Conservation (phyloP, 768 basidiomycete species). For the Leccinum truebloodii region DNA sequence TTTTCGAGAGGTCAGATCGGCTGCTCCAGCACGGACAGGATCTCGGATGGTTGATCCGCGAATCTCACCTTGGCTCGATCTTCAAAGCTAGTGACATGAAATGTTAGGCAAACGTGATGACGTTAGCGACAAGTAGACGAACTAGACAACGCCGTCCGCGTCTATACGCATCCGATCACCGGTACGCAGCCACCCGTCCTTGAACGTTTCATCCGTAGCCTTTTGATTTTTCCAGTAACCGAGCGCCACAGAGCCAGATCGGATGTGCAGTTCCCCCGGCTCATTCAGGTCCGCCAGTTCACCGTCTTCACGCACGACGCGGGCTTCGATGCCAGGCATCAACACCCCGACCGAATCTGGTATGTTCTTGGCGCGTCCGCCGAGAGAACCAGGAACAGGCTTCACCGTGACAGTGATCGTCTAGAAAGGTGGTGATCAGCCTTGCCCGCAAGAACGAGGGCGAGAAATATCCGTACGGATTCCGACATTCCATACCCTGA, state of each 20-base stretch:
- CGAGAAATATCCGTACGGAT: conserved; percentile 42
- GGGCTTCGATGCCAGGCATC: conserved; percentile 62
- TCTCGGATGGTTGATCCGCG: background rate
- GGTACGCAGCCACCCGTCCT: conserved; percentile 70
- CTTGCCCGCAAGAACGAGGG: background rate
- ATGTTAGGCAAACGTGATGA: background rate
- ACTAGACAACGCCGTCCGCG: conserved; percentile 66
- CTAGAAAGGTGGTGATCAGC: conserved; percentile 33
- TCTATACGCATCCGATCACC: conserved; percentile 71
- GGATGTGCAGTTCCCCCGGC: conserved; percentile 65
- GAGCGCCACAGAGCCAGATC: conserved; percentile 52
- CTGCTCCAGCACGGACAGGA: background rate
- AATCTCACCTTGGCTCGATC: conserved; percentile 69
- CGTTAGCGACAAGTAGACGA: conserved; percentile 21
- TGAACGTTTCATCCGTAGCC: conserved; percentile 66
- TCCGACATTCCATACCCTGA: conserved; percentile 76
- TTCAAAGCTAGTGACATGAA: conserved; percentile 50
- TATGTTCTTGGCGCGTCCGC: conserved; percentile 41
- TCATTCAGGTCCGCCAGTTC: conserved; percentile 54
- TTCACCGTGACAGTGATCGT: conserved; percentile 53
- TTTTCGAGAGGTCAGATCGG: background rate
- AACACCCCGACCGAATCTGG: conserved; percentile 57
- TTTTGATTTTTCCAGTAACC: conserved; percentile 77
- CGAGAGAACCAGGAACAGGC: conserved; percentile 47
- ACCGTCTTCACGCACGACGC: conserved; percentile 61